A percentile compares a stretch with the other conserved stretches of the same genome.
These are phyloP conservation scores for Echium plantagineum DNA, from an alignment of 257 asterid species.

Conservation along the genomic window DNA sequence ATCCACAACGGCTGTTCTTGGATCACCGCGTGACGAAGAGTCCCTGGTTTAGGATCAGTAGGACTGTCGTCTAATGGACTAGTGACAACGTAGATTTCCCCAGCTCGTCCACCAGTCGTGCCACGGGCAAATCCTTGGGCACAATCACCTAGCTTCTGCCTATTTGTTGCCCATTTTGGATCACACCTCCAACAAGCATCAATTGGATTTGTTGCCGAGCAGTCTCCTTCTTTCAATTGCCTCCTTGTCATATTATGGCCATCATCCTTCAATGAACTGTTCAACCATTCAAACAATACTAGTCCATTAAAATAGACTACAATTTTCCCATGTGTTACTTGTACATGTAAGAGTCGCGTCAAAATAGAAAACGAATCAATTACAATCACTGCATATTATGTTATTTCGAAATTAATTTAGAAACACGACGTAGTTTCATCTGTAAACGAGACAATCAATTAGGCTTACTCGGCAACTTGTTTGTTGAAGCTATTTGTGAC, in stretches of 20 bases:
- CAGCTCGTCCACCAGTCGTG: constrained; percentile 44
- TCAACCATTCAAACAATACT: no score
- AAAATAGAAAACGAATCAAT: no score
- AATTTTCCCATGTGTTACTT: no score
- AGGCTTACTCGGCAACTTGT: constrained; percentile 56
- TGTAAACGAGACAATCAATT: background rate
- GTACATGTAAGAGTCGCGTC: no score
- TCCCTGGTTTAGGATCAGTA: constrained; percentile 34
- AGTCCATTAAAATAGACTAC: no score
- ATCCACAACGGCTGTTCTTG: constrained; percentile 47
- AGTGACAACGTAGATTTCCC: constrained; percentile 32
- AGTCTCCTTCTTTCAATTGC: constrained; percentile 13
- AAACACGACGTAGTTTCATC: no score
- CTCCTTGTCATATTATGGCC: constrained; percentile 23
- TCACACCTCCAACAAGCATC: constrained; percentile 67
- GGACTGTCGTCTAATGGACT: constrained; percentile 29
- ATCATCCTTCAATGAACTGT: constrained; percentile 22
- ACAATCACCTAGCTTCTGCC: constrained; percentile 47
- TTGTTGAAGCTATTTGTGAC: constrained; percentile 31
- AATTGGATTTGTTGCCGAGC: constrained; percentile 56
- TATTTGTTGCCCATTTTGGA: constrained; percentile 40
- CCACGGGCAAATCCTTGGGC: constrained; percentile 45
- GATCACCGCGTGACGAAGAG: constrained; percentile 55
- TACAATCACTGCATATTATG: no score
- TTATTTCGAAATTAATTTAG: no score